Base-by-base conservation (phyloP, 495 filamentous ascomycete genomes). In the Amniculicola lignicola region DNA sequence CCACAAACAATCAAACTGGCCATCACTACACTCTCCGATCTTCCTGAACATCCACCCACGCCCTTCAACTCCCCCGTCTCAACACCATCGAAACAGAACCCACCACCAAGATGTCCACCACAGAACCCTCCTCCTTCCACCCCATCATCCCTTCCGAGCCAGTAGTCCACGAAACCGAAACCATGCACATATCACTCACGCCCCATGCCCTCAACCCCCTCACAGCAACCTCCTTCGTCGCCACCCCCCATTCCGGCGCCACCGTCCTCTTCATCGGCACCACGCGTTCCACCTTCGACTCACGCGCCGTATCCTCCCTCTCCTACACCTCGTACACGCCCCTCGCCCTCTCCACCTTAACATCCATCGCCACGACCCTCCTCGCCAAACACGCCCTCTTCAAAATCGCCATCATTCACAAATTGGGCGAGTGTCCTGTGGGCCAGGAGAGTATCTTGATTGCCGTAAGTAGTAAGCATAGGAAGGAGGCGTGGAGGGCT, bases 371-470 rank as follows among this genome's bases (percentile, higher is more conserved):
- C 49, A 69, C 72, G 35, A 61, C 72, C 2, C 69, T 91, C 2
- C 72, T 76, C 2, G 40, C 63, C 18, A 82, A 80, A 57, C 81
- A 95, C 66, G 67, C 62, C 0, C 75, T 96, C 4, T 74, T 75
- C 19, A 83, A 80, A 0, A 84, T 97, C 44, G 80, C 82, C 35
- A 88, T 97, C 66, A 75, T 86, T 39, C 93, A 98, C 70, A 79
- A 93, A n/a, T 76, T 98, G 6, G 93, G 93, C 0, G 74, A 77
- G 14, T 90, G 95, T 3, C 89, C 89, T 2, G 82, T 98, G 33
- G 83, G 82, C 4, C 91, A 97, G 70, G 91, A 95, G 67, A 94
- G 89, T 62, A 92, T 98, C 61, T 73, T 92, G 54, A 89, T 98
- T 68, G 89, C 89, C 7, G 88, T 97, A 12, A 87, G 86, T 44